Evolutionary conservation across 225 moss, liverwort and hornwort species (phyloP), one percentile per base, ranked within the genome.

Genomic region (Straminergon stramineum): DNA sequence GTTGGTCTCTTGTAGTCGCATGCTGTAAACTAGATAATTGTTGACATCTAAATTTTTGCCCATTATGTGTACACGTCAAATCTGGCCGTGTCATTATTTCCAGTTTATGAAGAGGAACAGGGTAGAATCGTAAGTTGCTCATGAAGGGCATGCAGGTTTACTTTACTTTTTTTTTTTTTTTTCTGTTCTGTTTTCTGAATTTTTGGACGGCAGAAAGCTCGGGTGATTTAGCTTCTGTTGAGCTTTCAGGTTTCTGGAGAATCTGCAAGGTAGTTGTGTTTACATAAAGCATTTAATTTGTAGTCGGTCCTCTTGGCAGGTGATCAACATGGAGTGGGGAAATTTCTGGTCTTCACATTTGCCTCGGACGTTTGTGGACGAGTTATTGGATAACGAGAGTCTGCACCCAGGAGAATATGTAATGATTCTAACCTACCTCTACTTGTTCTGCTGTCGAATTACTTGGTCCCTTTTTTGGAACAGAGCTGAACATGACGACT

Each of bases 281-380:
- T 30, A 85, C 17, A 37, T 61, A 43, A 68, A 84, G 68, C 77
- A 82, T 85, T 75, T 70, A 82, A 82, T 78, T 65, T 84, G 60
- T 48, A 82, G 79, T 87, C 51, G 78, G 58, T 89, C 28, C 53
- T 75, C 66, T 67, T 92, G 84, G 67, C 92, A 95, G 94, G 95
- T 93, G 58, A 93, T 95, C 68, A 95, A 95, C 76, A 94, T 95
- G 95, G 95, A 95, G 88, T 95, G 95, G 95, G 95, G 94, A 56
- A 95, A 95, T 70, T 95, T 95, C 61, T 94, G 94, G 95, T 92
- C 94, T 34, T 93, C 91, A 41, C 93, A 92, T 87, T 87, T 95
- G 84, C 95, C 95, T 91, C 88, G 92, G 81, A 95, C 95, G 61
- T 83, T 79, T 70, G 94, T 86, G 84, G 95, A 95, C 79, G 94